Base-by-base conservation (phyloP, 2,329 filamentous ascomycete genomes). In the Periglandula ipomoeae region DNA sequence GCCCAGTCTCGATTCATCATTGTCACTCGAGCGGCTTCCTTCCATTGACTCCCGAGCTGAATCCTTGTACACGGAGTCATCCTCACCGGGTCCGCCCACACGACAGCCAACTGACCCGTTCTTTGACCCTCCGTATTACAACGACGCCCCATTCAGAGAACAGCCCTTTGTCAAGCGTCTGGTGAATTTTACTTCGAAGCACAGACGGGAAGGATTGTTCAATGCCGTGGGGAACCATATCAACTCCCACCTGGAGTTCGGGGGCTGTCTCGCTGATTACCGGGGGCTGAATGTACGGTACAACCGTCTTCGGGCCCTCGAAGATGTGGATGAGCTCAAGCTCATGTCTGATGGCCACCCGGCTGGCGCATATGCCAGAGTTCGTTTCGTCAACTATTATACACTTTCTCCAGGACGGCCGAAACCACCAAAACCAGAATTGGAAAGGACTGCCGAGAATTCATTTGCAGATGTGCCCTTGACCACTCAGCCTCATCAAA, bases 371-470 rank as follows among this genome's bases (percentile, higher is more conserved):
- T 58, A 69, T 2, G 69, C 71, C 2, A 73, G 84, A 46, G 78
- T 93, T 10, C 77, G 89, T 15, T 95, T 95, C 58, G 74, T 88
- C 50, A 95, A 95, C 61, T 95, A 95, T 63, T 95, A 91, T 61
- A 95, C 89, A 1, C 78, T 86, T n/a, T 89, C 86, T 55, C 84
- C 85, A 9, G 89, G 89, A 3, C 74, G 80, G 50, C 74, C 76
- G 2, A 89, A 85, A 56, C 47, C 54, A 4, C 56, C 59, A 17
- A 59, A 60, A 27, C 43, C 39, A 30, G 47, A 46, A 13, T 1
- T 10, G 15, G 26, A 40, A 23, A 27, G 2, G 10, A 23, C 27
- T 9, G n/a, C n/a, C n/a, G 24, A 26, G 3, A 32, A 47, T 11
- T n/a, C 11, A 13, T 19, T 15, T 15, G 26, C 27, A 19, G 26